Evolutionary conservation across 441 rosid species (phyloP), one percentile per base, ranked within the genome.

Genomic region (Gossypium aridum): DNA sequence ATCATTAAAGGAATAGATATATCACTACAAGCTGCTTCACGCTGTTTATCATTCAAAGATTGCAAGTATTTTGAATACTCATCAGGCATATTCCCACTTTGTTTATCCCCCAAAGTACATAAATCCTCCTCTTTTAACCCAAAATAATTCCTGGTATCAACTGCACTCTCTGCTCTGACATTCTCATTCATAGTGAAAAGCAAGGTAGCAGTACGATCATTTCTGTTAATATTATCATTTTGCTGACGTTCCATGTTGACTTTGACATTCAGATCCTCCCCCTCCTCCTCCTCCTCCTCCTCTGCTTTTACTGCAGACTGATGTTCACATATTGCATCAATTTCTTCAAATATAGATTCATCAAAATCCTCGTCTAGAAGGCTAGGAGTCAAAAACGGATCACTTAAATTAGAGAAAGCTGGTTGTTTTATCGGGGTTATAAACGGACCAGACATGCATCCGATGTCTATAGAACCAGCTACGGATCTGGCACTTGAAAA

Each of bases 1-100:
- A 95, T 91, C 98, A 95, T 89, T 71, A 89, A 88, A 82, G 99
- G 98, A 14, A 82, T 81, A 43, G 95, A 85, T 64, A 90, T 87
- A 75, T 90, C 81, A 82, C 87, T 83, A 78, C 88, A 89, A n/a
- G 98, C 99, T 12, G 99, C 99, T 73, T 90, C 93, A 20, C 80
- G 85, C 78, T 95, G 97, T 85, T 86, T 86, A 64, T 91, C 97
- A 84, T 90, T 95, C 79, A 95, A 85, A 63, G 90, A 83, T 55
- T 78, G 83, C 82, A 90, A 80, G 83, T 88, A 95, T 76, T 85
- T 88, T 0, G 82, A 82, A 80, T 87, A 89, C 70, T 83, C 93
- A 53, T 80, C 87, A 5, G 98, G 90, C 89, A 89, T 84, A 78
- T 81, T 77, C 53, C 3, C 79, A 78, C 47, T 73, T 54, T 75